phyloP scores from a whole-genome alignment of 2,329 filamentous ascomycete species.

The Xylariales sp. region DNA sequence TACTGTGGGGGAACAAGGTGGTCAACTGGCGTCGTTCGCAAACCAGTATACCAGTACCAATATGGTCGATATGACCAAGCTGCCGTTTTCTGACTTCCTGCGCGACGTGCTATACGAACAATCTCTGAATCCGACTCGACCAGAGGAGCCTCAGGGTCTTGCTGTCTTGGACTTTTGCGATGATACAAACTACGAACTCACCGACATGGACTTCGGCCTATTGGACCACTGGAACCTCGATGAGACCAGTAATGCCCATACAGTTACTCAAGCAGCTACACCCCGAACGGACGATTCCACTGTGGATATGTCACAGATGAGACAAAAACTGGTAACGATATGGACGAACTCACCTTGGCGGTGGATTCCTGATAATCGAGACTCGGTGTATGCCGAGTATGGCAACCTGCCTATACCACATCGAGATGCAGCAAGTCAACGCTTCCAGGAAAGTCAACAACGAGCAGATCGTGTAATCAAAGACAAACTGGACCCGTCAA shows the following conservation, averaged over 20 bases:
- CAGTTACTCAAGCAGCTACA: constrained; percentile 21
- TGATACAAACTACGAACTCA: constrained; percentile 44
- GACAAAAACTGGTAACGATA: constrained; percentile 41
- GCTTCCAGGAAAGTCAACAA: constrained; percentile 34
- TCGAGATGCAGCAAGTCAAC: constrained; percentile 31
- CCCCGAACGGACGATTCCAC: constrained; percentile 31
- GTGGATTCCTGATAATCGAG: constrained; percentile 41
- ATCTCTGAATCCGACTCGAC: constrained; percentile 29
- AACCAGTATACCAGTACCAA: constrained; percentile 11
- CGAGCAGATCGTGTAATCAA: constrained; percentile 34
- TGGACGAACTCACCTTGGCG: constrained; percentile 48
- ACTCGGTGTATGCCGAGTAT: constrained; percentile 40
- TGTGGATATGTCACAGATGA: constrained; percentile 39
- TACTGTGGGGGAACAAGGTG: constrained; percentile 23
- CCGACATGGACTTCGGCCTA: constrained; percentile 47
- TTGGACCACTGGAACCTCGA: constrained; percentile 46
- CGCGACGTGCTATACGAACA: constrained; percentile 47
- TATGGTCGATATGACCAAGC: constrained; percentile 26
- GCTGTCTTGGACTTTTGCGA: constrained; percentile 47
- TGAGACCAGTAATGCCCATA: constrained; percentile 23
- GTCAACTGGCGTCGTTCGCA: constrained; percentile 9
- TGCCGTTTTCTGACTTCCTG: constrained; percentile 47
- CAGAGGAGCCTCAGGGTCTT: constrained; percentile 36
- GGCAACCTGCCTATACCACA: constrained; percentile 39
- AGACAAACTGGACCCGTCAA: constrained; percentile 40